phyloP scores from a whole-genome alignment of 495 filamentous ascomycete species.

The Massariosphaeria phaeospora region DNA sequence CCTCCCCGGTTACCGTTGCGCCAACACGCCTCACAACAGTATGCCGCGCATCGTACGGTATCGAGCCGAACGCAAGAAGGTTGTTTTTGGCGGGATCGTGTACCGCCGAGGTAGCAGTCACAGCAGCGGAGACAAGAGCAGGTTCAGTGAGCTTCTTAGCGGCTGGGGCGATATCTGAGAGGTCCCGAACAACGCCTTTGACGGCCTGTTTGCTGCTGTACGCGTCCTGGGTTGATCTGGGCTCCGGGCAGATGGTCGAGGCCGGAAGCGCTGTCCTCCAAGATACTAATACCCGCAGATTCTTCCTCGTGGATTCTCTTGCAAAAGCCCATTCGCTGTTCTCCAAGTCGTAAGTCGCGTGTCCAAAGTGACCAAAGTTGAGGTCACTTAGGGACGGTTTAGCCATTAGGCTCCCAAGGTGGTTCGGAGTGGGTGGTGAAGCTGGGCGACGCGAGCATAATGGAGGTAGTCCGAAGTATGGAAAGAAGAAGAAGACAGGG shows the following conservation, averaged over 20 bases:
- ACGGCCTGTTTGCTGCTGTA: not conserved
- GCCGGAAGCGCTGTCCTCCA: conserved; percentile 6
- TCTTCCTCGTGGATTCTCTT: conserved; percentile 22
- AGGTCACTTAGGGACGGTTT: conserved; percentile 51
- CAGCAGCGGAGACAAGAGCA: conserved; percentile 32
- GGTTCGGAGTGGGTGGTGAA: not conserved
- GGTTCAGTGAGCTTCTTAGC: conserved; percentile 22
- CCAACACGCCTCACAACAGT: conserved; percentile 36
- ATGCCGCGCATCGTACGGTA: conserved; percentile 21
- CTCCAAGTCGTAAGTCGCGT: conserved; percentile 51
- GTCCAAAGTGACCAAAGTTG: conserved; percentile 63
- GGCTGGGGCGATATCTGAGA: conserved; percentile 34
- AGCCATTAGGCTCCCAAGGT: conserved; percentile 55
- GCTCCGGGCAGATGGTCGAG: not conserved
- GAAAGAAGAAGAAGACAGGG: not conserved
- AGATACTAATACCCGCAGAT: conserved; percentile 18
- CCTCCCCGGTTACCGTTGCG: conserved; percentile 49
- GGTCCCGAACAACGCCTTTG: conserved; percentile 11
- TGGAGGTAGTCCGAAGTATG: not conserved
- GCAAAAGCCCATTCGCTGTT: conserved; percentile 55
- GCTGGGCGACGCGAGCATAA: conserved; percentile 10
- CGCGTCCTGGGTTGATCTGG: not conserved
- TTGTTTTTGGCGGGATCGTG: conserved; percentile 36
- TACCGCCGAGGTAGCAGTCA: conserved; percentile 13
- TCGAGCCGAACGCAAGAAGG: conserved; percentile 36